phyloP scores from a whole-genome alignment of 352 stramenopile genomes.

The Globisporangium lucens region DNA sequence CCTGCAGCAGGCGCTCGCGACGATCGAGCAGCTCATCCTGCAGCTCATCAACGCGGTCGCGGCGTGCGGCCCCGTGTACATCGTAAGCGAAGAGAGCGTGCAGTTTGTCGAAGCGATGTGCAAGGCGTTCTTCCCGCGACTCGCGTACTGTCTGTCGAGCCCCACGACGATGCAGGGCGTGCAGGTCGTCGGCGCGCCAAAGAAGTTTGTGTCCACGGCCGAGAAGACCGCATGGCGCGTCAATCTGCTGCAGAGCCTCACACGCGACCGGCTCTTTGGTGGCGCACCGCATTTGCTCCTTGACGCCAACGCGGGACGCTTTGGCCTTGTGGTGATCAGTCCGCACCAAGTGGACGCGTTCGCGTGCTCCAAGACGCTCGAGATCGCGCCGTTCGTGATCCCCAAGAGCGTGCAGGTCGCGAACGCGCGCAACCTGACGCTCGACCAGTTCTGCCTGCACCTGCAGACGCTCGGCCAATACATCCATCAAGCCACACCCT shows the following conservation, averaged over 20 bases:
- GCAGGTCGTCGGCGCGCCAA: constrained; percentile 54
- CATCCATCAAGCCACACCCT: constrained; percentile 46
- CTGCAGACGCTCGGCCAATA: constrained; percentile 53
- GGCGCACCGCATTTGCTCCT: constrained; percentile 39
- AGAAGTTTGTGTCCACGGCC: constrained; percentile 42
- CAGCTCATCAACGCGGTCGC: constrained; percentile 51
- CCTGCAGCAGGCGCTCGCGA: constrained; percentile 45
- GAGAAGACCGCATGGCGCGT: constrained; percentile 59
- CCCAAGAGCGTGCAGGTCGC: constrained; percentile 59
- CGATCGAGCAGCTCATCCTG: constrained; percentile 54
- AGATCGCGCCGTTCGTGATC: constrained; percentile 53
- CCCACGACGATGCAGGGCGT: constrained; percentile 50
- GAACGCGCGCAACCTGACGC: constrained; percentile 40
- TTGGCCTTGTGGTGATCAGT: constrained; percentile 59
- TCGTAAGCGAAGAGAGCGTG: constrained; percentile 61
- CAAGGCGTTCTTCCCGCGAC: constrained; percentile 57
- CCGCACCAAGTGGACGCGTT: constrained; percentile 54
- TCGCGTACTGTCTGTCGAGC: constrained; percentile 57
- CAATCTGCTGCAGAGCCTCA: constrained; percentile 51
- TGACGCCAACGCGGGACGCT: constrained; percentile 34
- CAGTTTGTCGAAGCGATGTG: constrained; percentile 61
- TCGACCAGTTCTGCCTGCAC: constrained; percentile 58
- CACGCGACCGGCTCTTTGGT: constrained; percentile 53
- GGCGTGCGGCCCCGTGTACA: constrained; percentile 50
- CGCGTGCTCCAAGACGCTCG: constrained; percentile 46